These are phyloP conservation scores for Cordyceps cicadae DNA, from an alignment of 2,329 filamentous ascomycete genomes.

Conservation along the genomic window DNA sequence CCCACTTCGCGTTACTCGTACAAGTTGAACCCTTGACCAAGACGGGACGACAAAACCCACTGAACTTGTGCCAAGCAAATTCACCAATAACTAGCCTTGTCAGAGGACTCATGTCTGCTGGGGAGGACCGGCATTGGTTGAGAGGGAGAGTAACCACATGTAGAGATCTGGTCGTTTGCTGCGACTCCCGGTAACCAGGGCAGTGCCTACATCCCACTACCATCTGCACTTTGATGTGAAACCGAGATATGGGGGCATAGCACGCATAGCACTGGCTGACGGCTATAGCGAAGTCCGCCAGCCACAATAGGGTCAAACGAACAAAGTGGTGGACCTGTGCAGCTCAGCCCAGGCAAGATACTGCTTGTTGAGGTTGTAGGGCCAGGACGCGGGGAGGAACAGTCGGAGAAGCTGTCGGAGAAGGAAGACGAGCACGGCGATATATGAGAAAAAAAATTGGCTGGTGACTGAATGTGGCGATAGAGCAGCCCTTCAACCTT, in stretches of 20 bases:
- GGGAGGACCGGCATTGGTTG: neutral
- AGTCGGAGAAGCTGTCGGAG: neutral
- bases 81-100: neutral
- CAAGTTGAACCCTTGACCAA: neutral
- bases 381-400: neutral
- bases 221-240: neutral
- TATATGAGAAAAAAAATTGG: neutral
- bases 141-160: neutral
- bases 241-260: neutral
- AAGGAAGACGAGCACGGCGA: neutral
- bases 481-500: neutral
- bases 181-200: neutral
- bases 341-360: neutral
- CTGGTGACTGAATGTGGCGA: neutral
- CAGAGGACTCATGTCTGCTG: neutral
- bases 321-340: neutral
- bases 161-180: neutral
- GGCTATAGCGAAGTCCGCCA: slow-evolving; percentile 5
- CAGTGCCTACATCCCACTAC: neutral
- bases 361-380: neutral
- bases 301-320: slow-evolving; percentile 1
- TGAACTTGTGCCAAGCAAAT: neutral
- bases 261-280: neutral
- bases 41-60: neutral
- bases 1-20: neutral